Evolutionary conservation across 441 rosid species (phyloP).

Genomic region (Brassica hybrid): DNA sequence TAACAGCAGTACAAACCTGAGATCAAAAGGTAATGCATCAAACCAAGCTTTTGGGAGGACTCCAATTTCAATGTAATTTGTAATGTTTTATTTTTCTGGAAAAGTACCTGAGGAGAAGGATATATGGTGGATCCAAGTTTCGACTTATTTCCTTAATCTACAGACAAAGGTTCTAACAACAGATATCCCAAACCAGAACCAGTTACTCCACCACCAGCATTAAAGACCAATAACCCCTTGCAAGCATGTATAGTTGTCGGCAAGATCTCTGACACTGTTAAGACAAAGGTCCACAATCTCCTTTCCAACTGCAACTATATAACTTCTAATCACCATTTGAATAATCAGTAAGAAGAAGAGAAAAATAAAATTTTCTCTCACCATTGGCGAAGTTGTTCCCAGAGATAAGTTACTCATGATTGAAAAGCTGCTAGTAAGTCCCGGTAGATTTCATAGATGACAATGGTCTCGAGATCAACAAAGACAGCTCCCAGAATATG

Average conservation of each 20-base stretch:
- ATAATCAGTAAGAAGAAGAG: no score
- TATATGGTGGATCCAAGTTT: no score
- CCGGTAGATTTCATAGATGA: conserved; percentile 86
- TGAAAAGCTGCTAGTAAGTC: conserved; percentile 79
- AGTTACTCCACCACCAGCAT: conserved; percentile 94
- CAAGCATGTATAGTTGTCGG: conserved; percentile 88
- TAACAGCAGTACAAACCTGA: no score
- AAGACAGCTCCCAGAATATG: conserved; percentile 90
- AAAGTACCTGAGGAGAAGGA: no score
- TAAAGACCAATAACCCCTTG: conserved; percentile 91
- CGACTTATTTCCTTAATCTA: no score
- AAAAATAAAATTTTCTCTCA: conserved; percentile 7
- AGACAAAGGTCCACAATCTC: conserved; percentile 90
- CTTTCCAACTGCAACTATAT: conserved; percentile 70
- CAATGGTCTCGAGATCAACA: conserved; percentile 89
- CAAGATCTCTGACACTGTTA: conserved; percentile 81
- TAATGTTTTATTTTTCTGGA: no score
- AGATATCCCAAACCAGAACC: conserved; percentile 90
- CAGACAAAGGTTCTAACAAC: conserved; percentile 67
- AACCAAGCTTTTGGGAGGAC: no score
- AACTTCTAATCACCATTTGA: no score
- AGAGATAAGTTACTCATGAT: conserved; percentile 92
- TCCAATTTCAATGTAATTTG: no score
- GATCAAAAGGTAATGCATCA: no score
- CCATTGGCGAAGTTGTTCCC: conserved; percentile 91